A percentile compares a stretch with the other conserved stretches of the same genome.
These are phyloP conservation scores for Lactarius hengduanensis DNA, from an alignment of 768 basidiomycete species.

Conservation along the genomic window DNA sequence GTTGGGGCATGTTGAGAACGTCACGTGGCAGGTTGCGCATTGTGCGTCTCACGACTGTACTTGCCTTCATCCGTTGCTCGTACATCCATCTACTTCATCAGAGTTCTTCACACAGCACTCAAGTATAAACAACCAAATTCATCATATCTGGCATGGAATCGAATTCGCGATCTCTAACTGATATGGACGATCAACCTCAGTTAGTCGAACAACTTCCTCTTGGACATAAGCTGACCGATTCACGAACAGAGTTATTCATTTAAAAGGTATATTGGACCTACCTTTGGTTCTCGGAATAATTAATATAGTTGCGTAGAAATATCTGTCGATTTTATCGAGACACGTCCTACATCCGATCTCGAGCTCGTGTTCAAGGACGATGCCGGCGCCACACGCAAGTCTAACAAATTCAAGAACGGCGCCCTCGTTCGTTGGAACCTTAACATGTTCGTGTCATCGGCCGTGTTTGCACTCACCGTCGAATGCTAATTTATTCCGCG, in stretches of 20 bases:
- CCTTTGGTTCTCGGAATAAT: rapidly evolving
- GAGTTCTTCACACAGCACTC: too few species aligned
- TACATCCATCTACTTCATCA: too few species aligned
- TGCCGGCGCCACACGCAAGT: background rate
- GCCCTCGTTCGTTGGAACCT: background rate
- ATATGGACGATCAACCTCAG: background rate
- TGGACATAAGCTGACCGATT: background rate
- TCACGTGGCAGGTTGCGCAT: too few species aligned
- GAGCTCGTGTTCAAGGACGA: background rate
- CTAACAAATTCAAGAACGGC: background rate
- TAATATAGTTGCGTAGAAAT: background rate
- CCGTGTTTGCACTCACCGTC: background rate
- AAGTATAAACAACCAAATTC: too few species aligned
- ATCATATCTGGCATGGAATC: background rate
- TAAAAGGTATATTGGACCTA: background rate
- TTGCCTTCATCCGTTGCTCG: too few species aligned
- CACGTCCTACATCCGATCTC: background rate
- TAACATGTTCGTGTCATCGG: background rate
- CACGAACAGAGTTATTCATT: background rate
- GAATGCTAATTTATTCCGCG: background rate
- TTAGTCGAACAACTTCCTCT: background rate
- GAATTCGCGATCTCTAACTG: too few species aligned
- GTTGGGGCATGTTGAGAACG: too few species aligned
- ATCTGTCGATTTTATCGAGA: background rate
- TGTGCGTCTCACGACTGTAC: too few species aligned